Conservation (phyloP, 2,329 filamentous ascomycete genomes). For the Monascus ruber region DNA sequence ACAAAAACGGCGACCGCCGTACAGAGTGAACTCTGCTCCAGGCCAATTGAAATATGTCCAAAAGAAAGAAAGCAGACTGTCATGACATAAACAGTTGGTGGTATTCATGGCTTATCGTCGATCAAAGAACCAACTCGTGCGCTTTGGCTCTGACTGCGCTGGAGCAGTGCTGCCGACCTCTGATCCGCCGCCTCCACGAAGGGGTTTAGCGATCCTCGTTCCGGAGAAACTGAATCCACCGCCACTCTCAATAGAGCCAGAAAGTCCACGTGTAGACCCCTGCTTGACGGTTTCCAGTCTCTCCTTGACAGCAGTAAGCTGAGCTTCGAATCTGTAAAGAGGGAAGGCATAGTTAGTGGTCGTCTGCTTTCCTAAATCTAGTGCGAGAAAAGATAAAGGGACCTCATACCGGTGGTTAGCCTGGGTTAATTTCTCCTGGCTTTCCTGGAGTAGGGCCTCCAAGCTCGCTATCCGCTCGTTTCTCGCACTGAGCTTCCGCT, state of each 20-base stretch:
- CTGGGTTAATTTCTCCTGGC: conserved; percentile 94
- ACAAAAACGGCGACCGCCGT: no score
- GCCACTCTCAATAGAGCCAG: conserved; percentile 50
- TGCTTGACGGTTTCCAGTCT: conserved; percentile 90
- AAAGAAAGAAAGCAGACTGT: no score
- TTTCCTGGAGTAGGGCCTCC: conserved; percentile 85
- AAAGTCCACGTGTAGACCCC: conserved; percentile 75
- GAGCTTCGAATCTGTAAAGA: conserved; percentile 72
- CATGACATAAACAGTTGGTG: no score
- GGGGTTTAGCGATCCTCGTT: conserved; percentile 52
- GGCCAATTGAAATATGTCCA: no score
- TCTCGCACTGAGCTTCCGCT: conserved; percentile 88
- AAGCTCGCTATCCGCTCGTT: conserved; percentile 95
- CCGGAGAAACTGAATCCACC: conserved; percentile 61
- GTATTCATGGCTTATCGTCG: conserved; percentile 20
- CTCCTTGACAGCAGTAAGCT: conserved; percentile 95
- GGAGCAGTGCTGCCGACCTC: conserved; percentile 20
- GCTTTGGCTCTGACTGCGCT: conserved; percentile 57
- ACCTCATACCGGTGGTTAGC: conserved; percentile 84
- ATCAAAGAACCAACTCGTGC: conserved; percentile 45
- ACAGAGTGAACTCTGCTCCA: no score
- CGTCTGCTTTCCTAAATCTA: background rate
- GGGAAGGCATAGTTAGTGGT: conserved; percentile 2
- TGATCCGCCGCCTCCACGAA: conserved; percentile 39
- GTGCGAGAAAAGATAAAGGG: conserved; percentile 2